These are phyloP conservation scores for Vickermania spadyakhi DNA, from an alignment of 208 protist genomes.

Conservation along the genomic window DNA sequence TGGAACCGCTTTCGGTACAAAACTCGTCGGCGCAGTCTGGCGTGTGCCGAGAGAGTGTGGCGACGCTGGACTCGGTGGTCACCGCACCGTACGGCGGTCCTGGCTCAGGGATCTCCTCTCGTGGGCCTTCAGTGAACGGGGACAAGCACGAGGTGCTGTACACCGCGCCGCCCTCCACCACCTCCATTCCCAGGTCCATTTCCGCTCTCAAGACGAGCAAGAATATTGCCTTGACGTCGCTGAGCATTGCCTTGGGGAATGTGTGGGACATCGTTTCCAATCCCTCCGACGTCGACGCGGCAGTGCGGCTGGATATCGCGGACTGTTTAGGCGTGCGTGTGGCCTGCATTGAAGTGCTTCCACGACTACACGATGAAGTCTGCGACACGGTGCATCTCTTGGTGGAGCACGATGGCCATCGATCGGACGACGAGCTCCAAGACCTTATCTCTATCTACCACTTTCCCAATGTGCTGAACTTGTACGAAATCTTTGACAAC, in stretches of 20 bases:
- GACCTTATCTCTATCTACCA: neutral
- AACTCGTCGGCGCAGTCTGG: neutral
- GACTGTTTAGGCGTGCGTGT: neutral
- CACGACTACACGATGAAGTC: neutral
- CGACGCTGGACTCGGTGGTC: neutral
- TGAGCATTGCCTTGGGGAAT: neutral
- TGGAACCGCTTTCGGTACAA: neutral
- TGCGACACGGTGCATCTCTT: neutral
- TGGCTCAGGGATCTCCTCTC: neutral
- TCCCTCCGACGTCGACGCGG: neutral
- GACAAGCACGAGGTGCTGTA: neutral
- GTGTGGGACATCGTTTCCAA: slow-evolving; percentile 1
- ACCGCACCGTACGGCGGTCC: neutral
- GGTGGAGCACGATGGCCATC: neutral
- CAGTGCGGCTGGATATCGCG: neutral
- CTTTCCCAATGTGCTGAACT: neutral
- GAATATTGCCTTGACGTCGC: neutral
- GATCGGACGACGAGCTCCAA: neutral
- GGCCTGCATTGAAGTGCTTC: neutral
- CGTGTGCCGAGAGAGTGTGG: neutral
- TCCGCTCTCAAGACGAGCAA: no score
- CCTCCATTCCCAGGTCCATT: neutral
- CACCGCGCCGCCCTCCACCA: neutral
- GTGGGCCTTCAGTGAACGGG: neutral
- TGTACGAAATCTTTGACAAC: neutral